These are phyloP conservation scores for Myxozyma neglecta DNA, from an alignment of 805 yeast species.

Conservation along the genomic window DNA sequence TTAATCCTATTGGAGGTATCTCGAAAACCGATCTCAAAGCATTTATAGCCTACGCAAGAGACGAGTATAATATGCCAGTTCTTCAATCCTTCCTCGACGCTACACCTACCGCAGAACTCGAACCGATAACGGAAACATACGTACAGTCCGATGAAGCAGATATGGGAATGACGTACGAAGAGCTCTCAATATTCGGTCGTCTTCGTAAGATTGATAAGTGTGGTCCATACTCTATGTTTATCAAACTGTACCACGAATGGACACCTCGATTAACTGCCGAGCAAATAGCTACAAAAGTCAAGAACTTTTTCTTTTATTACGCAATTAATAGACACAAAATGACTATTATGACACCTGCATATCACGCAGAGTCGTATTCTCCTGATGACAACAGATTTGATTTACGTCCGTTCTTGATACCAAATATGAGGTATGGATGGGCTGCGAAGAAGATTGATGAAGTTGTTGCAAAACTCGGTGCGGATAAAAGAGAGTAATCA, in stretches of 20 bases:
- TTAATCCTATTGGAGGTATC: slow-evolving; percentile 98
- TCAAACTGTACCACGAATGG: slow-evolving; percentile 90
- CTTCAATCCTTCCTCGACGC: slow-evolving; percentile 79
- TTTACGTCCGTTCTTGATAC: slow-evolving; percentile 87
- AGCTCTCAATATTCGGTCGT: slow-evolving; percentile 84
- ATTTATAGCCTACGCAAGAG: slow-evolving; percentile 78
- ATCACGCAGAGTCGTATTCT: slow-evolving; percentile 96
- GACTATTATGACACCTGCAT: slow-evolving; percentile 95
- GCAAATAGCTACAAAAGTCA: slow-evolving; percentile 88
- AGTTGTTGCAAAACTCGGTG: slow-evolving; percentile 57
- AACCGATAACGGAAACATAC: slow-evolving; percentile 88
- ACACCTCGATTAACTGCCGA: slow-evolving; percentile 77
- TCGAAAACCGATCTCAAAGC: slow-evolving; percentile 89
- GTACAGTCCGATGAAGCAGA: slow-evolving; percentile 96
- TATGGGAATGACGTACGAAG: slow-evolving; percentile 98
- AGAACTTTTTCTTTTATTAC: slow-evolving; percentile 86
- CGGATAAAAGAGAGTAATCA: slow-evolving; percentile 29
- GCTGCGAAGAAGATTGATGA: slow-evolving; percentile 86
- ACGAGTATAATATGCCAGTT: slow-evolving; percentile 70
- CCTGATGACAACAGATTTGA: slow-evolving; percentile 98
- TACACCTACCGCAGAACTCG: slow-evolving; percentile 96
- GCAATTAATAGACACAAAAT: slow-evolving; percentile 95
- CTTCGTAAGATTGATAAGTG: slow-evolving; percentile 89
- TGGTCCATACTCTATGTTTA: slow-evolving; percentile 95
- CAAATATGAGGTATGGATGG: slow-evolving; percentile 81